These are phyloP conservation scores for Actinomortierella wolfii DNA, from an alignment of 371 early-diverging fungal genomes.

Conservation along the genomic window DNA sequence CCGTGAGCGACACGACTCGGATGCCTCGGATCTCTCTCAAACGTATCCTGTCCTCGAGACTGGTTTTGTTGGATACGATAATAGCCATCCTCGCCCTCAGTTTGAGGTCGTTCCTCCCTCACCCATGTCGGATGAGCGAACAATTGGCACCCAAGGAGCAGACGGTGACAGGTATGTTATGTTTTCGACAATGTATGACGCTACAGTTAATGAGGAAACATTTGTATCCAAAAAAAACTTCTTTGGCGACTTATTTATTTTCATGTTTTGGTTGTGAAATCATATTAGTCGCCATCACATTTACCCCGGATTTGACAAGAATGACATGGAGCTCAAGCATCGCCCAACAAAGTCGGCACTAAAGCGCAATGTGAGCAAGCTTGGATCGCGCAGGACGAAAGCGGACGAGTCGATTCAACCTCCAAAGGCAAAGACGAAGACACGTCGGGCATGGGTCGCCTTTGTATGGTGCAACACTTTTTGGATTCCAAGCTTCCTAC, in stretches of 20 bases:
- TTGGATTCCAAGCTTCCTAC: constrained; percentile 76
- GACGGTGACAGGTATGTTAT: constrained; percentile 30
- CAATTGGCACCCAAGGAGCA: constrained; percentile 21
- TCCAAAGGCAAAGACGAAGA: constrained; percentile 56
- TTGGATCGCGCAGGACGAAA: constrained; percentile 40
- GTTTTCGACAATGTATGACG: no score
- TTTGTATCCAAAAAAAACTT: no score
- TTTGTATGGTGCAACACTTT: constrained; percentile 82
- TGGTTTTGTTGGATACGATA: no score
- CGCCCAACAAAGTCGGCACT: constrained; percentile 46
- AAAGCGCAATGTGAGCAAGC: constrained; percentile 26
- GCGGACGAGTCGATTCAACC: constrained; percentile 57
- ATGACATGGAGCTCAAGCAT: constrained; percentile 26
- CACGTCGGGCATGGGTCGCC: constrained; percentile 74
- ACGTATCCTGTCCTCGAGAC: constrained; percentile 8
- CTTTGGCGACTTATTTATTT: background rate
- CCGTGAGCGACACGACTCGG: constrained; percentile 10
- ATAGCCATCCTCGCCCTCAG: background rate
- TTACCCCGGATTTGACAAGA: constrained; percentile 26
- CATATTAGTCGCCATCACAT: background rate
- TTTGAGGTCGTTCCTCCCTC: constrained; percentile 14
- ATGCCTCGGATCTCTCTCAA: constrained; percentile 22
- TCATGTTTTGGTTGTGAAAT: background rate
- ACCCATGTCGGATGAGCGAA: constrained; percentile 21
- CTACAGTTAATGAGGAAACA: no score